A percentile compares a stretch with the other conserved stretches of the same genome.
Evolutionary conservation across 306 rosid species (phyloP).

Genomic region (Acmispon strigosus): DNA sequence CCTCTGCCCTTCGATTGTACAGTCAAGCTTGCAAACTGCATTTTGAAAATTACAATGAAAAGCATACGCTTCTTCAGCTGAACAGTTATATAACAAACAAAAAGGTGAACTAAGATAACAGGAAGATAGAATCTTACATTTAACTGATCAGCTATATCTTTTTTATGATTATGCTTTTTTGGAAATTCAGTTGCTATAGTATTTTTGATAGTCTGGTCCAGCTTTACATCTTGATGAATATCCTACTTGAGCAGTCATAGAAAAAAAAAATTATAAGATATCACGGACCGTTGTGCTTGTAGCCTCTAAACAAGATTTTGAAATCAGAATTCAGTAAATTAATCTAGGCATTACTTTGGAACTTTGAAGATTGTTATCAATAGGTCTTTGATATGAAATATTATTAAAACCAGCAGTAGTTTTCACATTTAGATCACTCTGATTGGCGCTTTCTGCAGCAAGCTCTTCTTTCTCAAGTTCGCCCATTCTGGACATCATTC

Average conservation of each 20-base stretch:
- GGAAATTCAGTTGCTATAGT: slow-evolving; percentile 4
- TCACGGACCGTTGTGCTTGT: slow-evolving; percentile 6
- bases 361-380: slow-evolving; percentile 18
- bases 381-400: slow-evolving; percentile 31
- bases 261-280: slow-evolving; percentile 13
- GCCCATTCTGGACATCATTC: slow-evolving; percentile 48
- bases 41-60: slow-evolving; percentile 22
- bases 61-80: slow-evolving; percentile 13
- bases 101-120: slow-evolving; percentile 14
- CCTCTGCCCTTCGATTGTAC: slow-evolving; percentile 50
- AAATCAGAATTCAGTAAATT: slow-evolving; percentile 20
- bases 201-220: slow-evolving; percentile 25
- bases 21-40: slow-evolving; percentile 52
- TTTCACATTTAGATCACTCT: slow-evolving; percentile 33
- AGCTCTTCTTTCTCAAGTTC: slow-evolving; percentile 79
- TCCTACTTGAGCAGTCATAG: slow-evolving; percentile 29
- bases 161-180: slow-evolving; percentile 12
- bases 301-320: slow-evolving; percentile 17
- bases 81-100: slow-evolving; percentile 4
- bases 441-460: slow-evolving; percentile 46
- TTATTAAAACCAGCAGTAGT: slow-evolving; percentile 24
- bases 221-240: slow-evolving; percentile 18
- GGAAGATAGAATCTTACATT: slow-evolving; percentile 49
- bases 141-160: slow-evolving; percentile 29
- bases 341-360: slow-evolving; percentile 38